phyloP scores from a whole-genome alignment of 176 grass and related monocot species.

The Musa acuminata region DNA sequence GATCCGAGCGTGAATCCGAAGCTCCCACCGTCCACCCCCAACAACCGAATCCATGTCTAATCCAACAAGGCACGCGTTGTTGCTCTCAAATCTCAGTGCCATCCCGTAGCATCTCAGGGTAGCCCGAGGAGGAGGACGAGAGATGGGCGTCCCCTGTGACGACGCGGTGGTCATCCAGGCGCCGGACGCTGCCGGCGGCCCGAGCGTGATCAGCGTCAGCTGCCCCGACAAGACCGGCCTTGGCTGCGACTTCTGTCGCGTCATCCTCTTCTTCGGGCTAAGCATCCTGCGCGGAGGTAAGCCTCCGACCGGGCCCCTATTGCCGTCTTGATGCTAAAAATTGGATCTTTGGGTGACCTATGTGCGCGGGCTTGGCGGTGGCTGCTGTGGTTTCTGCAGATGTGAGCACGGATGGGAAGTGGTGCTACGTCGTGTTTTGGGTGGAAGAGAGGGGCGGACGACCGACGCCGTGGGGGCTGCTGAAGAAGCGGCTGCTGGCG shows the following conservation, averaged over 20 bases:
- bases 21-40: no score
- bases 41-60: no score
- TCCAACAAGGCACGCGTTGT: no score
- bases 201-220: constrained; percentile 3
- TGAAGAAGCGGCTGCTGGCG: constrained; percentile 33
- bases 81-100: no score
- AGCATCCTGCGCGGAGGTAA: constrained; percentile 3
- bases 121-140: background rate
- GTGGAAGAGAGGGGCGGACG: constrained; percentile 29
- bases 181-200: background rate
- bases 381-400: constrained; percentile 22
- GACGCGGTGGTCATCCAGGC: constrained; percentile 2
- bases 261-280: constrained; percentile 2
- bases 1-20: no score
- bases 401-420: constrained; percentile 74
- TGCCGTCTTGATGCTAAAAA: background rate
- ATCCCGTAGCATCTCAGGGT: no score
- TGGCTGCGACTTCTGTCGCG: constrained; percentile 12
- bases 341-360: background rate
- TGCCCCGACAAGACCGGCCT: constrained; percentile 14
- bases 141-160: constrained; percentile 4
- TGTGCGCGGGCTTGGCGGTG: no score
- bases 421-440: constrained; percentile 85
- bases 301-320: background rate
- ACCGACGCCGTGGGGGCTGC: constrained; percentile 36